phyloP scores from a whole-genome alignment of 2,329 filamentous ascomycete species.

The Venturiaceae sp. region DNA sequence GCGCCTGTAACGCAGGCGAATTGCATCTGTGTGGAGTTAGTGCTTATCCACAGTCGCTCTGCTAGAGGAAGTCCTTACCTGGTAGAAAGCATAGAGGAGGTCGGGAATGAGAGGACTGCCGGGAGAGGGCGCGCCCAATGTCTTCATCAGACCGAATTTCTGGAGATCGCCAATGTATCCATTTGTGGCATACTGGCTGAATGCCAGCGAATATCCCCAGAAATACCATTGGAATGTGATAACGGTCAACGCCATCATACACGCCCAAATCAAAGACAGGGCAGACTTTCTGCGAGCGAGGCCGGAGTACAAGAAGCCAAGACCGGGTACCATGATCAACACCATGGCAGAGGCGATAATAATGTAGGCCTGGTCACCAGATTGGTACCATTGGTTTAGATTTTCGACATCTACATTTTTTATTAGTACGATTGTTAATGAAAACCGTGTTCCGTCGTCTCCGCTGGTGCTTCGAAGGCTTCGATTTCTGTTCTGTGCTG shows the following conservation, averaged over 20 bases:
- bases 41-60: not conserved
- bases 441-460: not conserved
- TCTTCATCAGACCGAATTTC: constrained; percentile 82
- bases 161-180: constrained; percentile 86
- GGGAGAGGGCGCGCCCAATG: constrained; percentile 72
- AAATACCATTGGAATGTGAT: constrained; percentile 99
- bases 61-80: constrained; percentile 40
- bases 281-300: constrained; percentile 97
- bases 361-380: constrained; percentile 92
- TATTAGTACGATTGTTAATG: not conserved
- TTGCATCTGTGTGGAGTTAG: constrained; percentile 61
- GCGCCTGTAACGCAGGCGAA: constrained; percentile 90
- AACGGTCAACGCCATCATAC: constrained; percentile 86
- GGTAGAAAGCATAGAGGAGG: constrained; percentile 89
- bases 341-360: constrained; percentile 86
- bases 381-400: constrained; percentile 89
- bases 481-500: not conserved
- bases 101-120: constrained; percentile 83
- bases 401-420: constrained; percentile 59
- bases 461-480: not conserved
- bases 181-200: constrained; percentile 71
- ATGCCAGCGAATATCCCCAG: constrained; percentile 95
- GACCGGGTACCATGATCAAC: constrained; percentile 90
- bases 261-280: constrained; percentile 92
- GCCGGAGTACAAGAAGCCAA: constrained; percentile 95